Base-by-base conservation (phyloP, 371 early-diverging fungal genomes). In the Mycotypha africana region DNA sequence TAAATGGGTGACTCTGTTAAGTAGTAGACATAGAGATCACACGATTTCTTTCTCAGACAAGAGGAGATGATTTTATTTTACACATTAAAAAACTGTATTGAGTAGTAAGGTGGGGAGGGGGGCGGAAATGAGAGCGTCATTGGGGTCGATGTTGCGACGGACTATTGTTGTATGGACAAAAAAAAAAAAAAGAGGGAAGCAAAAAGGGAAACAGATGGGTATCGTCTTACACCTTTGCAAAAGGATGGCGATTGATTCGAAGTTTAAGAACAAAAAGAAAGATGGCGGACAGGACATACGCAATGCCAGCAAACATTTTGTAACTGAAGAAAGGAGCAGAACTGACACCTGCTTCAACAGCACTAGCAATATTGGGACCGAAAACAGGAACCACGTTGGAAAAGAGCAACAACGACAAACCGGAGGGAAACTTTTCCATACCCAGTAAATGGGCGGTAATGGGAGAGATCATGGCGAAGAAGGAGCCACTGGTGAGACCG, bases 401-500 rank as follows among this genome's bases (percentile, higher is more conserved):
- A 10, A 71, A 26, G n/a, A 71, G 40, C 11, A 71, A 41, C 1
- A 66, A 28, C 1, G 67, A 59, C 10, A 71, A 21, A 7, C 60
- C 71, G 0, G 71, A 62, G n/a, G 71, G 67, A n/a, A 60, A 66
- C 32, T 38, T 42, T n/a, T 65, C 62, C 60, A 60, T 61, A 20
- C 67, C 65, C 12, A 62, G 32, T 19, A 70, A 51, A 14, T 40
- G 34, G 0, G 51, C 62, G 14, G 71, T 53, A 25, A 71, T 65
- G 15, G 67, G 62, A 1, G 71, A 67, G 43, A 71, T 52, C 2
- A 60, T 26, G 2, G 60, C 53, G 31, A 60, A 60, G 20, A 55
- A 60, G n/a, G 54, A 79, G 11, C 84, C 86, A 22, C 78, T 67
- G n/a, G 74, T 67, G 30, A 84, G 45, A 4, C 85, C 84, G 43